Evolutionary conservation across 768 basidiomycete species (phyloP).

Genomic region (Dendrothele bispora): DNA sequence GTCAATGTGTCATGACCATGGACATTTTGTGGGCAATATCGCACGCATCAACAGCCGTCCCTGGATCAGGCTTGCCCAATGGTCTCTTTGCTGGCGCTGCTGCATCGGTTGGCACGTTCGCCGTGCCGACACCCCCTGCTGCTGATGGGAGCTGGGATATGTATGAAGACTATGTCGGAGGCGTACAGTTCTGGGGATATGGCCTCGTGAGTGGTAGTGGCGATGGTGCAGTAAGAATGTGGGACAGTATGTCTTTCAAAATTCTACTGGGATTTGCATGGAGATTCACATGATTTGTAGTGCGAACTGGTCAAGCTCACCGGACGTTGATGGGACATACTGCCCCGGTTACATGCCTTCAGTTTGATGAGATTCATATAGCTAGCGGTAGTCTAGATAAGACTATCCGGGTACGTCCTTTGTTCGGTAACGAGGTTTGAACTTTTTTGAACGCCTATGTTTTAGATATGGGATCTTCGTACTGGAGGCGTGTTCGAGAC

Average conservation of each 20-base stretch:
- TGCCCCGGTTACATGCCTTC: slow-evolving; percentile 87
- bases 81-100: slow-evolving; percentile 52
- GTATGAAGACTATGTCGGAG: slow-evolving; percentile 97
- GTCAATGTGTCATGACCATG: slow-evolving; percentile 99
- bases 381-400: slow-evolving; percentile 93
- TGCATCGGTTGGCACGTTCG: slow-evolving; percentile 64
- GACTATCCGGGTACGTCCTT: slow-evolving; percentile 70
- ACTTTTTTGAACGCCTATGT: slow-evolving; percentile 7
- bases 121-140: slow-evolving; percentile 83
- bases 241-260: slow-evolving; percentile 81
- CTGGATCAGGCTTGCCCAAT: slow-evolving; percentile 39
- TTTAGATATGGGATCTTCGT: slow-evolving; percentile 94
- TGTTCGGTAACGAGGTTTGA: neutral
- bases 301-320: slow-evolving; percentile 97
- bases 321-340: slow-evolving; percentile 92
- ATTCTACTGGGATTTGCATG: neutral
- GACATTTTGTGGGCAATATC: slow-evolving; percentile 99
- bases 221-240: slow-evolving; percentile 97
- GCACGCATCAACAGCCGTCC: slow-evolving; percentile 61
- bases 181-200: slow-evolving; percentile 98
- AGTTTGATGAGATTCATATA: slow-evolving; percentile 96
- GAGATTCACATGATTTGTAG: slow-evolving; percentile 37
- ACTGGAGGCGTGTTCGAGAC: slow-evolving; percentile 87
- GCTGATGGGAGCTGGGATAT: slow-evolving; percentile 92
- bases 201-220: slow-evolving; percentile 96